These are phyloP conservation scores for Colletotrichum tropicicola DNA, from an alignment of 2,329 filamentous ascomycete genomes.

Conservation along the genomic window DNA sequence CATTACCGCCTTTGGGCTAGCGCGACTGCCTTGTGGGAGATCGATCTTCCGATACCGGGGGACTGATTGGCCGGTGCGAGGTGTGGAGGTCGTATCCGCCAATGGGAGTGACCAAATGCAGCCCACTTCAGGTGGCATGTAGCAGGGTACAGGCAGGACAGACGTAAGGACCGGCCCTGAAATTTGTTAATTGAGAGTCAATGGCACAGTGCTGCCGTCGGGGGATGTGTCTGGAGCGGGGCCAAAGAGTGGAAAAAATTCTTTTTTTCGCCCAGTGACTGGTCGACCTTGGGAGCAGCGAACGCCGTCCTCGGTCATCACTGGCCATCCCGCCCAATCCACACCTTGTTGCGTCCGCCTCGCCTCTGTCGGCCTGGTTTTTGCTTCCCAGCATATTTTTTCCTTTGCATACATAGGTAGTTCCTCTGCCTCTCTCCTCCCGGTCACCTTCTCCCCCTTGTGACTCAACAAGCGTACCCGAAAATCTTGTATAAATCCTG, in stretches of 20 bases:
- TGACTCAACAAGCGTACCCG: constrained; percentile 25
- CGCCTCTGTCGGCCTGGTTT: constrained; percentile 14
- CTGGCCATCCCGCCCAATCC: constrained; percentile 31
- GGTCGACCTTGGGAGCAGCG: constrained; percentile 10
- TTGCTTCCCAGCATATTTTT: constrained; percentile 18
- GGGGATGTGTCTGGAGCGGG: constrained; percentile 26
- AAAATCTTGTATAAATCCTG: constrained; percentile 19
- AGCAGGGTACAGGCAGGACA: constrained; percentile 23
- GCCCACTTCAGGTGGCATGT: constrained; percentile 27
- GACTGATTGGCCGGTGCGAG: constrained; percentile 14
- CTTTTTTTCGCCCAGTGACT: constrained; percentile 26
- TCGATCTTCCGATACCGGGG: constrained; percentile 29
- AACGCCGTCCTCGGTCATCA: constrained; percentile 30
- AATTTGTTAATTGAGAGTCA: constrained; percentile 20
- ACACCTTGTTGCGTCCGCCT: constrained; percentile 29
- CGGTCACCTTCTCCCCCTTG: constrained; percentile 1
- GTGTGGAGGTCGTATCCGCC: background rate
- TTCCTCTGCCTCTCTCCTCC: constrained; percentile 6
- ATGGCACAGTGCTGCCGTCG: constrained; percentile 17
- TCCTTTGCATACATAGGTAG: constrained; percentile 9
- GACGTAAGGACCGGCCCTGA: constrained; percentile 20
- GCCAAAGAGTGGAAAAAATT: constrained; percentile 28
- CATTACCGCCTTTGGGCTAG: constrained; percentile 13
- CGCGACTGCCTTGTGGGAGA: background rate
- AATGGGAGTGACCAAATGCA: background rate